A percentile compares a stretch with the other conserved stretches of the same genome.
Evolutionary conservation across 495 filamentous ascomycete species (phyloP).

Genomic region (Chaetomidium leptoderma): DNA sequence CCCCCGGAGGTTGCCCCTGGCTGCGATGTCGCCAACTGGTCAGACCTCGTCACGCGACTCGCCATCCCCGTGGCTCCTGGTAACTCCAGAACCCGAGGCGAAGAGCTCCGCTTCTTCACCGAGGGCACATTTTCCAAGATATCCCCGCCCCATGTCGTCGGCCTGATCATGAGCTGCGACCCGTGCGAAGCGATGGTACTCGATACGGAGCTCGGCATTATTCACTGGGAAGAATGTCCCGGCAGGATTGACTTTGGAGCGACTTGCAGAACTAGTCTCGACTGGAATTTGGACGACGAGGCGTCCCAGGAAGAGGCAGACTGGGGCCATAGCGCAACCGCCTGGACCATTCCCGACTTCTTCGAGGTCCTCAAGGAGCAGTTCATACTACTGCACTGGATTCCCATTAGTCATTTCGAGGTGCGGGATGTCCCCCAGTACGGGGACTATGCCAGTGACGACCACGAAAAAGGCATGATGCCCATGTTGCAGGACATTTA

Average conservation of each 20-base stretch:
- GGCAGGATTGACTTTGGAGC: neutral
- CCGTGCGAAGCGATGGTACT: conserved; percentile 6
- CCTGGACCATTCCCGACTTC: conserved; percentile 1
- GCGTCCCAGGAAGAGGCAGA: conserved; percentile 2
- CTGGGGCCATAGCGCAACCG: neutral
- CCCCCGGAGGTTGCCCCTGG: neutral
- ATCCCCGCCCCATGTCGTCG: conserved; percentile 17
- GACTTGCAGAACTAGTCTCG: neutral
- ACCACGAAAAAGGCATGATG: conserved; percentile 16
- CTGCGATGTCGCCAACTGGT: conserved; percentile 16
- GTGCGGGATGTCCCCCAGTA: neutral
- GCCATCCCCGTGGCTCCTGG: too few relatives aligned
- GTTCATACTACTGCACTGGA: conserved; percentile 20
- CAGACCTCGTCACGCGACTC: neutral
- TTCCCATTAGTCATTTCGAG: conserved; percentile 5
- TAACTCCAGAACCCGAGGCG: too few relatives aligned
- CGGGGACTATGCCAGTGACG: neutral
- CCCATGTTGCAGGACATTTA: conserved; percentile 25
- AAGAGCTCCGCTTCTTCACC: neutral
- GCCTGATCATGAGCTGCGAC: neutral
- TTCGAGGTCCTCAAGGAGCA: conserved; percentile 8
- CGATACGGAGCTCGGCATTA: conserved; percentile 4
- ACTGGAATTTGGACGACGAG: conserved; percentile 2
- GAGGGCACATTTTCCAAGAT: conserved; percentile 11
- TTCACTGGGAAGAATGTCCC: conserved; percentile 1